A percentile compares a stretch with the other conserved stretches of the same genome.
Evolutionary conservation across 352 stramenopile genomes (phyloP).

Genomic region (Phytophthora palmivora): DNA sequence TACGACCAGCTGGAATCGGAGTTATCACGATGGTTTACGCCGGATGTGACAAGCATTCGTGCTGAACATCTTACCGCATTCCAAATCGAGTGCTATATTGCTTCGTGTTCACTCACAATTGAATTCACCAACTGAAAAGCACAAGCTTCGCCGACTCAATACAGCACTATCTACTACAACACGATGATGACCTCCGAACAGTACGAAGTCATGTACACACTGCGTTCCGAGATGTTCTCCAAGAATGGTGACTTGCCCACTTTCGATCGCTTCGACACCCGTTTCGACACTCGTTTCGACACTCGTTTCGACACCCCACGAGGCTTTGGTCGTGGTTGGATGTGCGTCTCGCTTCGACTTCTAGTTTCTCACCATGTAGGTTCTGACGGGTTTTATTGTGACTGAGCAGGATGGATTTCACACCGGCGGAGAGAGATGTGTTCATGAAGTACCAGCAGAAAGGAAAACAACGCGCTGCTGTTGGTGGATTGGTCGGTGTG

Average conservation of each 20-base stretch:
- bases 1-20: too few relatives aligned
- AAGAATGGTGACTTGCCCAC: not conserved
- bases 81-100: too few relatives aligned
- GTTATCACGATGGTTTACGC: too few relatives aligned
- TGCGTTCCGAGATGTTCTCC: slow-evolving; percentile 20
- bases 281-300: too few relatives aligned
- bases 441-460: slow-evolving; percentile 19
- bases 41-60: not conserved
- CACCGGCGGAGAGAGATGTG: slow-evolving; percentile 23
- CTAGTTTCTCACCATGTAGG: too few relatives aligned
- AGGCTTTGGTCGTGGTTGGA: slow-evolving; percentile 1
- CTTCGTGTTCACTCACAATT: too few relatives aligned
- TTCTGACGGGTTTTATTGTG: too few relatives aligned
- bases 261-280: not conserved
- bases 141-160: too few relatives aligned
- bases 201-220: slow-evolving; percentile 16
- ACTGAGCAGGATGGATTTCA: not conserved
- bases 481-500: slow-evolving; percentile 11
- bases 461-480: slow-evolving; percentile 11
- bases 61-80: too few relatives aligned
- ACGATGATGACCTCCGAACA: slow-evolving; percentile 6
- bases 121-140: not conserved
- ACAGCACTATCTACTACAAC: not conserved
- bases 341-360: not conserved
- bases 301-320: not conserved